These are phyloP conservation scores for Pichia californica DNA, from an alignment of 805 yeast species.

Conservation along the genomic window DNA sequence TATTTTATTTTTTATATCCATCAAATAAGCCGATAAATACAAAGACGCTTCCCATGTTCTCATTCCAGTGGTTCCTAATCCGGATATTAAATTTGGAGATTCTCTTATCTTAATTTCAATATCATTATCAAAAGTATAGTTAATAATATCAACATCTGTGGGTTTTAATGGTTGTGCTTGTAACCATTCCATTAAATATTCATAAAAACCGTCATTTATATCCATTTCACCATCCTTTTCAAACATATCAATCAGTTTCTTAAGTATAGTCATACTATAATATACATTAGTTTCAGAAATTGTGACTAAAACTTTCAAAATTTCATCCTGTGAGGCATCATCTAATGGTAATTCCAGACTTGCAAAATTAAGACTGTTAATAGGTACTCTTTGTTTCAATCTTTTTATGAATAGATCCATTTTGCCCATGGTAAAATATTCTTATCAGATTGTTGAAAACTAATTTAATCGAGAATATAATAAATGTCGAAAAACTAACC, in stretches of 20 bases:
- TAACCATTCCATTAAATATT: conserved; percentile 32
- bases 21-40: conserved; percentile 50
- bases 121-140: conserved; percentile 22
- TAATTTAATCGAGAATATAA: too few relatives aligned
- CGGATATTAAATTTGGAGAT: conserved; percentile 58
- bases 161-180: conserved; percentile 30
- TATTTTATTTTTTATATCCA: conserved; percentile 7
- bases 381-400: conserved; percentile 28
- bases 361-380: not conserved
- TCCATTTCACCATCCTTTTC: conserved; percentile 24
- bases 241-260: conserved; percentile 32
- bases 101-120: conserved; percentile 39
- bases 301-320: conserved; percentile 18
- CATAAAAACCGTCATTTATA: conserved; percentile 39
- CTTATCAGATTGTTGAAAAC: too few relatives aligned
- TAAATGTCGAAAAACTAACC: too few relatives aligned
- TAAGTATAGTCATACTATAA: conserved; percentile 44
- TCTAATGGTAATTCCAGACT: conserved; percentile 1
- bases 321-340: conserved; percentile 17
- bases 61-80: conserved; percentile 79
- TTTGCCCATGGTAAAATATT: too few relatives aligned
- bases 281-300: conserved; percentile 38
- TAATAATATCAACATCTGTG: conserved; percentile 33
- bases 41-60: conserved; percentile 94
- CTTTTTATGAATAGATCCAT: conserved; percentile 22